Percentiles rank a stretch among this genome's conserved stretches.
Conservation (phyloP, 257 asterid species). For the Nicotiana benthamiana region DNA sequence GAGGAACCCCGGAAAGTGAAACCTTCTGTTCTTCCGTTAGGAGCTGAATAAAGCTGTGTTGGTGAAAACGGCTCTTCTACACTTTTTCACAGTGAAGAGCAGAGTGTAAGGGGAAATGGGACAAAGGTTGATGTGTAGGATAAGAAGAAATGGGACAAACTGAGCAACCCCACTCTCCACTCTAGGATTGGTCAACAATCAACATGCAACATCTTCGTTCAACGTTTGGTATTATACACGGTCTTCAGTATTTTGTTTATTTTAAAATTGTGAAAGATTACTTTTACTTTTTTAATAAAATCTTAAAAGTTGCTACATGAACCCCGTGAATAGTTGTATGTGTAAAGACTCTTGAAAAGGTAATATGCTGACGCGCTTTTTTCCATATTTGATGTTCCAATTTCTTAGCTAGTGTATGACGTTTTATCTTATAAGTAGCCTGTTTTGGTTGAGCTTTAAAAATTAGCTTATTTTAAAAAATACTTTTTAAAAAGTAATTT, state of each 20-base stretch:
- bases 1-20: constrained; percentile 27
- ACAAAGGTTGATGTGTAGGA: constrained; percentile 23
- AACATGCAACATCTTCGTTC: constrained; percentile 11
- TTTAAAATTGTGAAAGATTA: not conserved
- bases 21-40: not conserved
- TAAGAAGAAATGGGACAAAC: constrained; percentile 22
- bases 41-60: constrained; percentile 17
- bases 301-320: not conserved
- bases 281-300: not conserved
- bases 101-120: constrained; percentile 6
- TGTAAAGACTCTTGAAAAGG: not conserved
- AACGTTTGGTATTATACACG: not conserved
- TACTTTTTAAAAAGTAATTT: no score
- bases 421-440: no score
- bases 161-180: constrained; percentile 10
- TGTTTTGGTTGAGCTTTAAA: no score
- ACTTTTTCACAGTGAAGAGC: constrained; percentile 18
- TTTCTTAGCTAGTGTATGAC: no score
- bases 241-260: not conserved
- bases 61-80: constrained; percentile 57
- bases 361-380: no score
- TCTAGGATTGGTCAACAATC: constrained; percentile 18
- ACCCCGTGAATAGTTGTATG: not conserved
- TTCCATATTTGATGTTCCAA: no score
- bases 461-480: no score